Percentiles rank a stretch among this genome's conserved stretches.
Evolutionary conservation across 2,329 filamentous ascomycete genomes (phyloP).

Genomic region (Nemania serpens): DNA sequence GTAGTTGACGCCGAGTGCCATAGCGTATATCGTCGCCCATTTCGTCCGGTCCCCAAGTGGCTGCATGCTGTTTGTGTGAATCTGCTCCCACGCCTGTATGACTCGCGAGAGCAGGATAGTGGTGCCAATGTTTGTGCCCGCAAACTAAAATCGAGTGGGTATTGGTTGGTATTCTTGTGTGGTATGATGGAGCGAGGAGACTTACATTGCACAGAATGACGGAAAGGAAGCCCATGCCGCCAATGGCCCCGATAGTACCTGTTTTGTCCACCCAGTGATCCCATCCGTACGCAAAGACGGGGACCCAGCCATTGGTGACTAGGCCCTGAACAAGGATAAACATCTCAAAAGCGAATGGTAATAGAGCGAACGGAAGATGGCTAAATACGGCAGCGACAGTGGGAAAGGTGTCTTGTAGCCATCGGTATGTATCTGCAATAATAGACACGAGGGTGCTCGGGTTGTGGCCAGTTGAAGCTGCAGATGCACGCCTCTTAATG

Average conservation of each 20-base stretch:
- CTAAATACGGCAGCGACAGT: conserved; percentile 67
- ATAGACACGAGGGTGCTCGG: conserved; percentile 59
- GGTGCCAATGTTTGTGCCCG: conserved; percentile 77
- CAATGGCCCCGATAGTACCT: conserved; percentile 69
- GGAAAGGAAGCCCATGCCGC: conserved; percentile 74
- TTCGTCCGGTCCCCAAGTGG: conserved; percentile 68
- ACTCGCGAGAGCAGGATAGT: conserved; percentile 74
- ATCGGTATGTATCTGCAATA: conserved; percentile 51
- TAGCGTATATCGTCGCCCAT: conserved; percentile 75
- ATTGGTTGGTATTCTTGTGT: background rate
- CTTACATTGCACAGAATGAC: conserved; percentile 74
- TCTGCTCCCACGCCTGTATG: conserved; percentile 69
- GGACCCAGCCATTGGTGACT: conserved; percentile 75
- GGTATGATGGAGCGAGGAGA: conserved; percentile 26
- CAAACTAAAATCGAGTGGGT: conserved; percentile 57
- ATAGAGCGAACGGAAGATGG: conserved; percentile 68
- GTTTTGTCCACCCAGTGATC: conserved; percentile 73
- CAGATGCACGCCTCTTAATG: background rate
- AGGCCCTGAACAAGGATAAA: conserved; percentile 75
- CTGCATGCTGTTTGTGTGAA: conserved; percentile 53
- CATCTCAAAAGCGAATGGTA: conserved; percentile 76
- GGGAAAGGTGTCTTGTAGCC: conserved; percentile 72
- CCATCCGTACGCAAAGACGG: conserved; percentile 75
- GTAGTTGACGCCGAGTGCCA: conserved; percentile 76
- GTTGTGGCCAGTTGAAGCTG: conserved; percentile 2